A percentile compares a stretch with the other conserved stretches of the same genome.
phyloP scores from a whole-genome alignment of 1,284 basidiomycete genomes.

The Ceratobasidium sp. region DNA sequence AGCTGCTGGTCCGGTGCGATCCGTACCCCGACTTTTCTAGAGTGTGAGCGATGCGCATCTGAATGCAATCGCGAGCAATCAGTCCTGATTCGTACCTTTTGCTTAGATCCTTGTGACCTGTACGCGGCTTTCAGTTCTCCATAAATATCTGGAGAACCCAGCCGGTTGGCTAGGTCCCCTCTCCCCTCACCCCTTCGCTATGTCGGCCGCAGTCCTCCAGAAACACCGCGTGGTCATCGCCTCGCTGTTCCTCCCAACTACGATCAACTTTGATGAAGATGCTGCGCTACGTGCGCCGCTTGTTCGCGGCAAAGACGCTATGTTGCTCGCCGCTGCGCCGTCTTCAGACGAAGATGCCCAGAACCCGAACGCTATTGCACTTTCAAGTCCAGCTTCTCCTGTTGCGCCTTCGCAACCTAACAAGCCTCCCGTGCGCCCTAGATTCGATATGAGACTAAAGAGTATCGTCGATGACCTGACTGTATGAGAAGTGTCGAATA shows the following conservation, averaged over 20 bases:
- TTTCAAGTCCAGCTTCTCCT: conserved; percentile 12
- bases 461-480: conserved; percentile 80
- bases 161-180: neutral
- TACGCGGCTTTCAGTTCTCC: conserved; percentile 8
- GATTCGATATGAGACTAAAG: conserved; percentile 49
- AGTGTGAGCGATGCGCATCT: conserved; percentile 8
- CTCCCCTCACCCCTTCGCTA: neutral
- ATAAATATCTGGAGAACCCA: conserved; percentile 18
- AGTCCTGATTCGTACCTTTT: conserved; percentile 20
- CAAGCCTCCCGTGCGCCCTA: conserved; percentile 24
- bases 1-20: conserved; percentile 22
- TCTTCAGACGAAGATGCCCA: conserved; percentile 17
- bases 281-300: conserved; percentile 17
- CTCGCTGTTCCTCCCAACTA: conserved; percentile 77
- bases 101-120: conserved; percentile 9
- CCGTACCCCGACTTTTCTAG: neutral
- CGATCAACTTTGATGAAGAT: conserved; percentile 52
- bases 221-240: conserved; percentile 77
- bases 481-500: conserved; percentile 53
- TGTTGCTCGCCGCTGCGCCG: conserved; percentile 21
- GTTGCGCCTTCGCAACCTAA: neutral
- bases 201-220: conserved; percentile 39
- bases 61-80: conserved; percentile 30
- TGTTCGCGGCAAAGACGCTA: conserved; percentile 15
- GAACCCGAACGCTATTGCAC: neutral